Conservation (phyloP, 495 filamentous ascomycete genomes). For the Pyrenopolyporus hunteri region DNA sequence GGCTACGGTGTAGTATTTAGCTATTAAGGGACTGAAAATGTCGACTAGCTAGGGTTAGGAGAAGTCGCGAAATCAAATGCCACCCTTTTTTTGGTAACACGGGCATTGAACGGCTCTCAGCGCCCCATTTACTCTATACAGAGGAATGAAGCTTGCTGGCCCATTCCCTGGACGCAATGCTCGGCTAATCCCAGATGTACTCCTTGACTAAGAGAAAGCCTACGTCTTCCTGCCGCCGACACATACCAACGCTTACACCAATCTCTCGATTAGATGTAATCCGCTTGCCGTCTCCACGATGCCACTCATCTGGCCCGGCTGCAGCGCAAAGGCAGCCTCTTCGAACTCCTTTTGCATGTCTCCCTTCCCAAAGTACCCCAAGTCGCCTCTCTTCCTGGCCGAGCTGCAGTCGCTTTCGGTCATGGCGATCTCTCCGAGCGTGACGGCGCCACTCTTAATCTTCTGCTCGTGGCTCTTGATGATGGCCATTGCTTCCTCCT, state of each 20-base stretch:
- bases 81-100: too few species aligned
- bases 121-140: too few species aligned
- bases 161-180: background rate
- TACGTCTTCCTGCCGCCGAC: background rate
- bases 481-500: constrained; percentile 82
- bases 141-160: too few species aligned
- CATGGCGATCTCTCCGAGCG: constrained; percentile 79
- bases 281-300: constrained; percentile 93
- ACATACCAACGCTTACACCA: constrained; percentile 25
- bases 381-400: constrained; percentile 88
- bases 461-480: constrained; percentile 72
- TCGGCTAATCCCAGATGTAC: background rate
- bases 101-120: too few species aligned
- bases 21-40: too few species aligned
- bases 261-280: constrained; percentile 86
- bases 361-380: constrained; percentile 90
- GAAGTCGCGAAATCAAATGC: too few species aligned
- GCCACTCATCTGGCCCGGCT: constrained; percentile 81
- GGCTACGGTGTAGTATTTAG: too few species aligned
- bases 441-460: constrained; percentile 70
- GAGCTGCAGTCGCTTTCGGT: constrained; percentile 95
- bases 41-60: too few species aligned
- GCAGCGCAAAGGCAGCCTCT: constrained; percentile 86
- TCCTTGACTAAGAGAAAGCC: background rate
- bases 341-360: constrained; percentile 99